Evolutionary conservation across 2,329 filamentous ascomycete species (phyloP).

Genomic region (Nothomitra cinnamomea): DNA sequence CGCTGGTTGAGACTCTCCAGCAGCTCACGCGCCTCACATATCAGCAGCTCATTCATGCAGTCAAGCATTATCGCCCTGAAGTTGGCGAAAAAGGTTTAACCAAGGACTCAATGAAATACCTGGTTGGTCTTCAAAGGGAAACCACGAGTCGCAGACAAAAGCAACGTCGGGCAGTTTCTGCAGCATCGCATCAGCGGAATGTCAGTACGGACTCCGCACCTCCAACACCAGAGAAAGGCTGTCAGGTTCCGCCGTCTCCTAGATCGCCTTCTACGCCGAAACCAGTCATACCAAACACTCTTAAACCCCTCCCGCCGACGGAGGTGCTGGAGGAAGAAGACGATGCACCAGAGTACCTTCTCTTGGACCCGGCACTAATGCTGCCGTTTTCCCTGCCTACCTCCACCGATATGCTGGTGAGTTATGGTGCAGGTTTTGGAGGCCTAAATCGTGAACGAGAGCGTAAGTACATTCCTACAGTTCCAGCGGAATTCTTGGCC

Average conservation of each 20-base stretch:
- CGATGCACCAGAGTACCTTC: slow-evolving; percentile 54
- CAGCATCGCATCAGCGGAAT: slow-evolving; percentile 3
- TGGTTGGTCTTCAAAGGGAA: slow-evolving; percentile 65
- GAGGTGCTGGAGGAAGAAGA: slow-evolving; percentile 38
- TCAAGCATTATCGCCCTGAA: slow-evolving; percentile 84
- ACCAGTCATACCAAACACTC: slow-evolving; percentile 7
- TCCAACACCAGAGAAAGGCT: slow-evolving; percentile 8
- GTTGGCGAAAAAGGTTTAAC: slow-evolving; percentile 86
- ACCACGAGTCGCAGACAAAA: slow-evolving; percentile 21
- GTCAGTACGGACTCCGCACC: slow-evolving; percentile 3
- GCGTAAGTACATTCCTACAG: slow-evolving; percentile 87
- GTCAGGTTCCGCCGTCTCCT: slow-evolving; percentile 4
- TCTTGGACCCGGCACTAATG: slow-evolving; percentile 80
- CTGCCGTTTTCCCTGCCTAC: slow-evolving; percentile 90
- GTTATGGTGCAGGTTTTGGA: slow-evolving; percentile 86
- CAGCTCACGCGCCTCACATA: slow-evolving; percentile 73
- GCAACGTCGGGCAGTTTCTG: slow-evolving; percentile 16
- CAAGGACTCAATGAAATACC: slow-evolving; percentile 76
- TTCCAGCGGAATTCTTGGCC: slow-evolving; percentile 81
- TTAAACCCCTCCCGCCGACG: neutral
- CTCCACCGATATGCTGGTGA: slow-evolving; percentile 92
- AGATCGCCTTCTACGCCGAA: slow-evolving; percentile 3
- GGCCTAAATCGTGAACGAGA: slow-evolving; percentile 83
- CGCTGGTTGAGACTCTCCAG: slow-evolving; percentile 72
- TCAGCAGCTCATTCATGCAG: slow-evolving; percentile 79